phyloP scores from a whole-genome alignment of 2,329 filamentous ascomycete genomes.

The Cytospora paraplurivora region DNA sequence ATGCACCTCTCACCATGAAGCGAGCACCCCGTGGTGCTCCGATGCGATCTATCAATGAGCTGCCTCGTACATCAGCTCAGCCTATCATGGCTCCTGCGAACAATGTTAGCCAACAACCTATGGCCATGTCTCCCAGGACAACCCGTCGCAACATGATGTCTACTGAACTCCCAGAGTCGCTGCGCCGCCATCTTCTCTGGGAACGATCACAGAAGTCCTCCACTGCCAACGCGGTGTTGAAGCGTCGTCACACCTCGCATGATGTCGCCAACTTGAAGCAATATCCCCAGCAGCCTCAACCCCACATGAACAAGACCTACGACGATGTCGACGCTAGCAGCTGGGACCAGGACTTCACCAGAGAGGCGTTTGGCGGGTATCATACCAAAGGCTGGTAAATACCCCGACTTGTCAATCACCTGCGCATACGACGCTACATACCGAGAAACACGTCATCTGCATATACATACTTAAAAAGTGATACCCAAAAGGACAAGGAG shows the following conservation, averaged over 20 bases:
- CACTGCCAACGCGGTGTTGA: slow-evolving; percentile 83
- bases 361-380: slow-evolving; percentile 77
- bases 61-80: slow-evolving; percentile 68
- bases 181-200: slow-evolving; percentile 89
- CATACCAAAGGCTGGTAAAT: slow-evolving; percentile 81
- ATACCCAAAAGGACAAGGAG: slow-evolving; percentile 26
- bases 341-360: slow-evolving; percentile 85
- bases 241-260: slow-evolving; percentile 86
- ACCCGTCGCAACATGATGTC: slow-evolving; percentile 94
- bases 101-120: slow-evolving; percentile 48
- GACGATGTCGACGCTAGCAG: slow-evolving; percentile 69
- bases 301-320: slow-evolving; percentile 58
- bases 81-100: slow-evolving; percentile 71
- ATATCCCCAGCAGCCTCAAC: slow-evolving; percentile 67
- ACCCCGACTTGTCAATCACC: slow-evolving; percentile 16
- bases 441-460: slow-evolving; percentile 9
- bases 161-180: slow-evolving; percentile 89
- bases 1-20: slow-evolving; percentile 66
- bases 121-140: slow-evolving; percentile 84
- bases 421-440: slow-evolving; percentile 7
- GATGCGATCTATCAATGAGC: slow-evolving; percentile 60
- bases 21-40: slow-evolving; percentile 53
- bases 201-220: slow-evolving; percentile 94
- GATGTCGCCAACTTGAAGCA: slow-evolving; percentile 88
- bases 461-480: slow-evolving; percentile 25